Evolutionary conservation across 768 basidiomycete species (phyloP).

Genomic region (Leccinum disarticulatum): DNA sequence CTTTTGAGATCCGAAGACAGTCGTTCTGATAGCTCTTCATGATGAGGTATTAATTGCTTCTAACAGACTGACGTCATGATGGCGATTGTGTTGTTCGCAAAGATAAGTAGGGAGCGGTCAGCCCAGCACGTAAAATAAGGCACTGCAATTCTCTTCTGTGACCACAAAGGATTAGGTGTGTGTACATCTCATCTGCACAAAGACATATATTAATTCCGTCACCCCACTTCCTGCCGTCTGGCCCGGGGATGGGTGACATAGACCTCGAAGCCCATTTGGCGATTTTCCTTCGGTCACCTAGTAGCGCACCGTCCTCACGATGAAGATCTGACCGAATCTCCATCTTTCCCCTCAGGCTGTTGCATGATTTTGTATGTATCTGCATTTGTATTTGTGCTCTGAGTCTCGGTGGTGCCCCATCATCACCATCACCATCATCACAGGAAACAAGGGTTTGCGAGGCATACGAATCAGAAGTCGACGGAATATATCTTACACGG

Average conservation of each 20-base stretch:
- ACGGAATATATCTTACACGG: not conserved
- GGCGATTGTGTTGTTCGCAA: not conserved
- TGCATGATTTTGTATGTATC: not conserved
- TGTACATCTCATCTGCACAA: not conserved
- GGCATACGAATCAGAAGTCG: not conserved
- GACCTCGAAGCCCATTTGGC: not conserved
- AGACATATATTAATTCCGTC: not conserved
- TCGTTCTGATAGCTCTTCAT: not conserved
- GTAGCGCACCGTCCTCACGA: not conserved
- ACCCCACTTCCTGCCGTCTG: not conserved
- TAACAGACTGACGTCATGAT: not conserved
- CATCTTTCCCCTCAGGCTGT: not conserved
- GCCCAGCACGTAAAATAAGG: no score
- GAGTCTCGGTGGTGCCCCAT: no score
- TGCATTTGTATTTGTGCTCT: not conserved
- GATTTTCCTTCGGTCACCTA: not conserved
- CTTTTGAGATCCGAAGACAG: not conserved
- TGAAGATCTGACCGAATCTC: no score
- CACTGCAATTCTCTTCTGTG: no score
- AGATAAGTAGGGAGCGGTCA: not conserved
- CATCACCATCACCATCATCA: not conserved
- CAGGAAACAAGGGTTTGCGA: not conserved
- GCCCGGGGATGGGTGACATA: not conserved
- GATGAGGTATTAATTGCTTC: not conserved
- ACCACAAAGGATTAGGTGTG: no score